Conservation (phyloP, 2,329 filamentous ascomycete genomes). For the Diplodia intermedia region DNA sequence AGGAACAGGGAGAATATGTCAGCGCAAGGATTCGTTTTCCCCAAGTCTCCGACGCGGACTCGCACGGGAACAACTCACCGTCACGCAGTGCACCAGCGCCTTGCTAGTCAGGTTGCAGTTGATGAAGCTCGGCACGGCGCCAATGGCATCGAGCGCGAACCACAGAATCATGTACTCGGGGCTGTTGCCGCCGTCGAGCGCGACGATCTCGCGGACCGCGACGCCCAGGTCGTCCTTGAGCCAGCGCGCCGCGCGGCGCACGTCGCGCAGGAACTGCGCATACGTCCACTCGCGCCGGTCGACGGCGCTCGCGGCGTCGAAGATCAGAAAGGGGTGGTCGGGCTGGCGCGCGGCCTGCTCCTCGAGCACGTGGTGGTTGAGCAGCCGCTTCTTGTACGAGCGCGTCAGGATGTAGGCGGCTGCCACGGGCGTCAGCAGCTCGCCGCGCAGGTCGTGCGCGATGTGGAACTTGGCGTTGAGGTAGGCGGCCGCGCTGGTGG, state of each 20-base stretch:
- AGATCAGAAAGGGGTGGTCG: slow-evolving; percentile 41
- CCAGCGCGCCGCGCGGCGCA: slow-evolving; percentile 17
- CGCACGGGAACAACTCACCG: not conserved
- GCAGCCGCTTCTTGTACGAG: not conserved
- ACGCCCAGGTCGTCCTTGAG: slow-evolving; percentile 58
- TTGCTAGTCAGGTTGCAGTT: slow-evolving; percentile 72
- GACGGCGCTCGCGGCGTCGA: slow-evolving; percentile 48
- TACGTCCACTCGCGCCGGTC: slow-evolving; percentile 48
- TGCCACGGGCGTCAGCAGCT: not conserved
- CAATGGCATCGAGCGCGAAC: slow-evolving; percentile 69
- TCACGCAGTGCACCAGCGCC: slow-evolving; percentile 66
- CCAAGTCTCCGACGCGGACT: no score
- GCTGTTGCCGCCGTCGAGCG: slow-evolving; percentile 72
- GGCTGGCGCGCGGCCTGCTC: slow-evolving; percentile 21
- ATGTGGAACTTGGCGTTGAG: slow-evolving; percentile 75
- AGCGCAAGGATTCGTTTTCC: not conserved
- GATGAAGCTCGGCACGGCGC: slow-evolving; percentile 72
- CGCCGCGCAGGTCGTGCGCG: slow-evolving; percentile 63
- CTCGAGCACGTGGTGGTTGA: slow-evolving; percentile 40
- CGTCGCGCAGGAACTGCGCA: slow-evolving; percentile 43
- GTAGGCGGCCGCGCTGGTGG: slow-evolving; percentile 55
- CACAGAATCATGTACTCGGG: slow-evolving; percentile 72
- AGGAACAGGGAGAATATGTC: not conserved
- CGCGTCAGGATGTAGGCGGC: not conserved
- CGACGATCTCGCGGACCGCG: slow-evolving; percentile 66